Percentiles rank a stretch among this genome's conserved stretches.
Evolutionary conservation across 176 grass and related monocot genomes (phyloP).

Genomic region (Dactylis glomerata): DNA sequence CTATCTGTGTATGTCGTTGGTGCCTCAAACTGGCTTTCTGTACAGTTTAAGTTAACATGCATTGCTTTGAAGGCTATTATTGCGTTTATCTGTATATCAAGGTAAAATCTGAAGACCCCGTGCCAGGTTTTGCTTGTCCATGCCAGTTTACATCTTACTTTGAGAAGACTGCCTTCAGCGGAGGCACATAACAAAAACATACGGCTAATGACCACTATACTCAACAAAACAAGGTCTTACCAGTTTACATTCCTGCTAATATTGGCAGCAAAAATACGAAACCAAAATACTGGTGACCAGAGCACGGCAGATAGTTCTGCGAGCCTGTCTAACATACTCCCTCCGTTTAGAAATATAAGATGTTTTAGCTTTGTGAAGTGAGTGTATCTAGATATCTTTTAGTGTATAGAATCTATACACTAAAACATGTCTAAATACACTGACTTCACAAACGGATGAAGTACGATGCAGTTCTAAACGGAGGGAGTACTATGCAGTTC

Average conservation of each 20-base stretch:
- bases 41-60: conserved; percentile 43
- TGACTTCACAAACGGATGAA: too few relatives aligned
- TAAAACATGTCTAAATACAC: too few relatives aligned
- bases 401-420: too few relatives aligned
- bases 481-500: too few relatives aligned
- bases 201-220: not conserved
- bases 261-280: not conserved
- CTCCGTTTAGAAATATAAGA: too few relatives aligned
- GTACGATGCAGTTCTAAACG: too few relatives aligned
- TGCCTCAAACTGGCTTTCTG: conserved; percentile 23
- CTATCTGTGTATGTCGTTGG: conserved; percentile 3
- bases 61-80: not conserved
- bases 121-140: not conserved
- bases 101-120: not conserved
- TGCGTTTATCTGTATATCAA: not conserved
- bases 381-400: too few relatives aligned
- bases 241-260: not conserved
- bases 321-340: too few relatives aligned
- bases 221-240: not conserved
- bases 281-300: not conserved
- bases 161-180: not conserved
- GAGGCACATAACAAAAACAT: not conserved
- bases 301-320: not conserved
- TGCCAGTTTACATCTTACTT: not conserved
- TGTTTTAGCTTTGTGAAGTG: too few relatives aligned